A percentile compares a stretch with the other conserved stretches of the same genome.
phyloP scores from a whole-genome alignment of 139 green algal species.

The Gonium pectorale region DNA sequence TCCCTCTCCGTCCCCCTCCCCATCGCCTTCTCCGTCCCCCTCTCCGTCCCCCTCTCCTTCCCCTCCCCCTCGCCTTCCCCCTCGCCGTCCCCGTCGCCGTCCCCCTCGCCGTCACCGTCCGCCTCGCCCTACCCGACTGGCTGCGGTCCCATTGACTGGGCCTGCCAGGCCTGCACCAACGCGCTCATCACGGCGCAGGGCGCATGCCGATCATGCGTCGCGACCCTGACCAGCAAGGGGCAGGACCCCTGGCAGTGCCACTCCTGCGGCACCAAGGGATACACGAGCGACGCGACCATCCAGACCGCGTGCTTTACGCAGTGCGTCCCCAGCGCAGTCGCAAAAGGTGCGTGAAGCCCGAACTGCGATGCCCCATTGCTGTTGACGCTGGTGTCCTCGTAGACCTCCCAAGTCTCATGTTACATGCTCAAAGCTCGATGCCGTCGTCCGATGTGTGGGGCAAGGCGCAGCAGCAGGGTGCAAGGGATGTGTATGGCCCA shows the following conservation, averaged over 20 bases:
- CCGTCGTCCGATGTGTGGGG: too few species aligned
- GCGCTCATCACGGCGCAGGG: background rate
- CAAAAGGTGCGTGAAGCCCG: background rate
- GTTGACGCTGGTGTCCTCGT: too few species aligned
- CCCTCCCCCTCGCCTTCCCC: background rate
- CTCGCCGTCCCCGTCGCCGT: background rate
- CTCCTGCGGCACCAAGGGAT: conserved; percentile 1
- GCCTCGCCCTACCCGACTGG: background rate
- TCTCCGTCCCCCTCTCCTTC: background rate
- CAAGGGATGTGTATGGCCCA: too few species aligned
- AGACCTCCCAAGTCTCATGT: too few species aligned
- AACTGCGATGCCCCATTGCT: too few species aligned
- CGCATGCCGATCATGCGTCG: conserved; percentile 6
- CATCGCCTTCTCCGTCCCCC: background rate
- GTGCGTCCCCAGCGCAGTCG: background rate
- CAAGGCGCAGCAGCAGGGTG: too few species aligned
- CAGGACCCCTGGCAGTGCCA: conserved; percentile 16
- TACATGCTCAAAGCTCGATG: too few species aligned
- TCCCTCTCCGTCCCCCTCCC: background rate
- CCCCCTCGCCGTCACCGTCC: background rate
- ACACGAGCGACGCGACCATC: background rate
- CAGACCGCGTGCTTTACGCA: background rate
- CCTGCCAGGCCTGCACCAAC: conserved; percentile 13
- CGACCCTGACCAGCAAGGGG: background rate
- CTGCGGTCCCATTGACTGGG: background rate